A percentile compares a stretch with the other conserved stretches of the same genome.
Evolutionary conservation across 2,329 filamentous ascomycete species (phyloP).

Genomic region (Trichoderma simmonsii): DNA sequence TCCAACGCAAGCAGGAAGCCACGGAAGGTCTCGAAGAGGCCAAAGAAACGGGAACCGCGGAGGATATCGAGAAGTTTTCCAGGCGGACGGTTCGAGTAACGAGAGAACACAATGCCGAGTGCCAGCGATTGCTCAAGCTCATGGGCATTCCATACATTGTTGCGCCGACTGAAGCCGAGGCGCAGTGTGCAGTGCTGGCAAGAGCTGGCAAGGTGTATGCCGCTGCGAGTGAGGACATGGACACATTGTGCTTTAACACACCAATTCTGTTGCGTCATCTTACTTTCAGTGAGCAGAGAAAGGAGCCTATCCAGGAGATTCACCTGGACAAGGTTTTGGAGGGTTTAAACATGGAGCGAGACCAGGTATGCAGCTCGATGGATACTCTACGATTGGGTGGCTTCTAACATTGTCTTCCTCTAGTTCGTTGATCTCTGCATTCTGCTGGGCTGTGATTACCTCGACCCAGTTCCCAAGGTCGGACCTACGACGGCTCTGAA

Average conservation of each 20-base stretch:
- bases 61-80: slow-evolving; percentile 98
- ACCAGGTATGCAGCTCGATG: slow-evolving; percentile 58
- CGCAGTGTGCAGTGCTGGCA: slow-evolving; percentile 88
- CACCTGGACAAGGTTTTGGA: slow-evolving; percentile 82
- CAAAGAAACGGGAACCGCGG: slow-evolving; percentile 91
- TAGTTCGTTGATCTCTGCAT: slow-evolving; percentile 96
- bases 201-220: slow-evolving; percentile 93
- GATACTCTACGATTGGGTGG: background rate
- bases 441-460: slow-evolving; percentile 93
- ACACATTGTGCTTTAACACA: slow-evolving; percentile 91
- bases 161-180: slow-evolving; percentile 94
- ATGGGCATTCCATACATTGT: slow-evolving; percentile 97
- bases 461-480: slow-evolving; percentile 93
- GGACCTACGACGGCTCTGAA: slow-evolving; percentile 90
- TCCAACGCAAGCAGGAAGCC: slow-evolving; percentile 91
- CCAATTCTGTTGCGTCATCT: slow-evolving; percentile 89
- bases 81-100: slow-evolving; percentile 89
- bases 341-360: slow-evolving; percentile 81
- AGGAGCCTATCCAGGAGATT: slow-evolving; percentile 97
- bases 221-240: slow-evolving; percentile 97
- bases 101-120: slow-evolving; percentile 94
- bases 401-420: background rate
- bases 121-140: slow-evolving; percentile 81
- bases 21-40: slow-evolving; percentile 88
- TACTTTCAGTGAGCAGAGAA: slow-evolving; percentile 95